phyloP scores from a whole-genome alignment of 148 eudicot genomes.

The Linanthus parryae region DNA sequence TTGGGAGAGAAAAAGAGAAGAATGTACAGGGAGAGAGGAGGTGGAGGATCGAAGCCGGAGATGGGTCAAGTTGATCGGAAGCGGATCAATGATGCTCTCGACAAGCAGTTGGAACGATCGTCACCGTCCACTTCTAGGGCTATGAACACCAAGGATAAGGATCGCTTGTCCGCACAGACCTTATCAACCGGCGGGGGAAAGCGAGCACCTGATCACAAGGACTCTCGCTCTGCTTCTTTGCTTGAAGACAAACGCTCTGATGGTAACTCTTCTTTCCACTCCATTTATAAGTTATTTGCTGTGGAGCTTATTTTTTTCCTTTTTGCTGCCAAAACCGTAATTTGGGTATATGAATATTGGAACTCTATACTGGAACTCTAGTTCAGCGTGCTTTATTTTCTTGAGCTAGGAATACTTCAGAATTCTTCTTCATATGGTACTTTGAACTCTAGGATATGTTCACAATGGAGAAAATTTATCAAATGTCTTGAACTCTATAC shows the following conservation, averaged over 20 bases:
- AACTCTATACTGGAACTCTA: no score
- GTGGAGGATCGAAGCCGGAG: slow-evolving; percentile 9
- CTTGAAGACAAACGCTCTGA: slow-evolving; percentile 37
- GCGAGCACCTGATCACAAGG: no score
- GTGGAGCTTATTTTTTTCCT: no score
- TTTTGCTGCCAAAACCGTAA: no score
- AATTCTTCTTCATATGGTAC: no score
- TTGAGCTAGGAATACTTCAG: no score
- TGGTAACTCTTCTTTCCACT: slow-evolving; percentile 24
- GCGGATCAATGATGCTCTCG: slow-evolving; percentile 5
- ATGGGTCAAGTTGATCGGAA: slow-evolving; percentile 11
- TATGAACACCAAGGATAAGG: slow-evolving; percentile 24
- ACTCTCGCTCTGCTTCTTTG: slow-evolving; percentile 24
- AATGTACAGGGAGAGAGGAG: slow-evolving; percentile 13
- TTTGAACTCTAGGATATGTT: no score
- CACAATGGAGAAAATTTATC: no score
- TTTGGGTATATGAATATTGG: no score
- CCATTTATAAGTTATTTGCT: neutral
- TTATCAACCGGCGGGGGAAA: slow-evolving; percentile 15
- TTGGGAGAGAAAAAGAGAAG: neutral
- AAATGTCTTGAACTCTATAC: no score
- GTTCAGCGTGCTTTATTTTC: no score
- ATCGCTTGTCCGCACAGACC: no score
- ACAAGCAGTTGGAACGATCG: slow-evolving; percentile 1
- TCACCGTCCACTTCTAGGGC: slow-evolving; percentile 26